Evolutionary conservation across 768 basidiomycete species (phyloP), one percentile per base, ranked within the genome.

Genomic region (Gyrodon lividus): DNA sequence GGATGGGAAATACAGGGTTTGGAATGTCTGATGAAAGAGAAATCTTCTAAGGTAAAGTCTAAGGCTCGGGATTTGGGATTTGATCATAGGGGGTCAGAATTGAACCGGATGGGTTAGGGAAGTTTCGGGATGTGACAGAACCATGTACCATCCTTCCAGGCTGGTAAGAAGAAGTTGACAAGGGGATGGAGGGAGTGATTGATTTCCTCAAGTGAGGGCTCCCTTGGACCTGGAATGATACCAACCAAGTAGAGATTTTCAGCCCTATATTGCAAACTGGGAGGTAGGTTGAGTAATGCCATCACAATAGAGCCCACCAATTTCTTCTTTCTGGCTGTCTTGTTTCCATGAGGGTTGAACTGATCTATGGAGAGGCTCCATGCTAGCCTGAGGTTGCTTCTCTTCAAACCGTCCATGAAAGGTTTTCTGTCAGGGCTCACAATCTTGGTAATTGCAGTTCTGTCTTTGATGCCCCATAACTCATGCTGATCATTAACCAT

Each of bases 181-280:
- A 77, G 48, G 0, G 68, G 67, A 1, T 28, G 7, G 4, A 77
- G 51, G 17, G 68, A 63, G 24, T 71, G 67, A 24, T 77, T 73
- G 4, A 73, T 54, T 39, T 75, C 48, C 0, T 60, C 49, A 1
- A 58, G 38, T 2, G 57, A 50, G 0, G 74, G 73, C n/a, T 74
- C 65, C 4, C 57, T 50, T 0, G 72, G 74, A 0, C 72, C 69
- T 4, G 73, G 72, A 13, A 74, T 70, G 31, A 75, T 48, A 0
- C 65, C 72, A 0, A 63, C 66, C 0, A 74, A 48, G 44, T 66
- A 76, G 43, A 77, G 57, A 54, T 78, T 75, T 37, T 75, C 63
- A 0, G 52, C 3, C 40, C 48, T 50, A 44, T 59, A 60, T 1
- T 30, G 31, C 13, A 52, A 39, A 22, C 46, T 46, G 1, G 43